phyloP scores from a whole-genome alignment of 2,329 filamentous ascomycete genomes.

The Aschersonia sp. region DNA sequence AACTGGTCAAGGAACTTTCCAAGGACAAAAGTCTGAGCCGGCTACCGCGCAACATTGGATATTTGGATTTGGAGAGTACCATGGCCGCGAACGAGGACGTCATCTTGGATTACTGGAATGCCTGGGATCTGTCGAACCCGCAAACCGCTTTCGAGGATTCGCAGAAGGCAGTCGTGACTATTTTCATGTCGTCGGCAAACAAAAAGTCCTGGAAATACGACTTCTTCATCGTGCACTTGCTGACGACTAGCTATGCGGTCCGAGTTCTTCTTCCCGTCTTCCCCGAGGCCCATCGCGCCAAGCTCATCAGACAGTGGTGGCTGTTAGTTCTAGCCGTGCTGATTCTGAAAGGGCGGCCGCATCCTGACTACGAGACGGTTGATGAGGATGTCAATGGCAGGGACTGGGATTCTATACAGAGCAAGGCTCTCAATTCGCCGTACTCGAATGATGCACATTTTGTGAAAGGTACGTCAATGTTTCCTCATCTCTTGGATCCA shows the following conservation, averaged over 20 bases:
- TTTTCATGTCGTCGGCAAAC: slow-evolving; percentile 46
- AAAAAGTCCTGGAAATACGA: slow-evolving; percentile 54
- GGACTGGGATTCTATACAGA: slow-evolving; percentile 63
- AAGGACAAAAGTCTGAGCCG: slow-evolving; percentile 56
- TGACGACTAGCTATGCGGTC: slow-evolving; percentile 79
- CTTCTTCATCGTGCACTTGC: slow-evolving; percentile 67
- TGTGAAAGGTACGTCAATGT: slow-evolving; percentile 50
- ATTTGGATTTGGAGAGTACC: slow-evolving; percentile 50
- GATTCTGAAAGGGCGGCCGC: slow-evolving; percentile 58
- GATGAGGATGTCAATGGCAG: slow-evolving; percentile 39
- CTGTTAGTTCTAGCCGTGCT: slow-evolving; percentile 67
- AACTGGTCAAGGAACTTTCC: slow-evolving; percentile 56
- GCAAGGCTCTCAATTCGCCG: slow-evolving; percentile 53
- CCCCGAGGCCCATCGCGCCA: slow-evolving; percentile 56
- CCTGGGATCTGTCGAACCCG: slow-evolving; percentile 60
- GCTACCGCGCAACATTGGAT: slow-evolving; percentile 42
- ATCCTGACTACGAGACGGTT: slow-evolving; percentile 48
- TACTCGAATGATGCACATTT: slow-evolving; percentile 66
- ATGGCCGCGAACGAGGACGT: slow-evolving; percentile 54
- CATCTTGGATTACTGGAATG: slow-evolving; percentile 81
- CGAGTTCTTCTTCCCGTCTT: slow-evolving; percentile 71
- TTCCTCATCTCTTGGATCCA: too few species aligned
- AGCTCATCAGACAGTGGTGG: slow-evolving; percentile 79
- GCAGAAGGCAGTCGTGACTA: slow-evolving; percentile 43
- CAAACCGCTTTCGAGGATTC: slow-evolving; percentile 62